A percentile compares a stretch with the other conserved stretches of the same genome.
Evolutionary conservation across 169 alveolate genomes (phyloP).

Genomic region (Theileria equi): DNA sequence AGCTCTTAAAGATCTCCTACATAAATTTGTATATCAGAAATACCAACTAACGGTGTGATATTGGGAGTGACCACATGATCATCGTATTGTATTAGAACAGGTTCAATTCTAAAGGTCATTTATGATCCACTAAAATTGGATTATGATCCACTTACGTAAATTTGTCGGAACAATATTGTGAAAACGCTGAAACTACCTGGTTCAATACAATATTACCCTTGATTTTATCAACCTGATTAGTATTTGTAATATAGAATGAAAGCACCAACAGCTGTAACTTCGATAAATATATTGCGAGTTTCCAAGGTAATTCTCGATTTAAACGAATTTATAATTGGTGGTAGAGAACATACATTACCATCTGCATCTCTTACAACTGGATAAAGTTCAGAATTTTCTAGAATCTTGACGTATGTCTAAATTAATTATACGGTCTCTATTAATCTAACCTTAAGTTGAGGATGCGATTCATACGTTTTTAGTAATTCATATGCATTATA

Average conservation of each 20-base stretch:
- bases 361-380: conserved; percentile 92
- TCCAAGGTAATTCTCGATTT: conserved; percentile 91
- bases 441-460: conserved; percentile 72
- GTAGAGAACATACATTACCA: conserved; percentile 91
- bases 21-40: neutral
- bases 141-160: conserved; percentile 6
- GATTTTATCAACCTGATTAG: conserved; percentile 20
- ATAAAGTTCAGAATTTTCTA: conserved; percentile 79
- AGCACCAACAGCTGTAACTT: conserved; percentile 81
- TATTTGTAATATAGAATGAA: neutral
- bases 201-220: conserved; percentile 66
- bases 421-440: conserved; percentile 18
- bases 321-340: conserved; percentile 97
- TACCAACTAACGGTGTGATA: conserved; percentile 2
- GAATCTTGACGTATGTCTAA: conserved; percentile 82
- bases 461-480: conserved; percentile 78
- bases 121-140: neutral
- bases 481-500: conserved; percentile 75
- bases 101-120: conserved; percentile 11
- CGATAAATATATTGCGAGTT: conserved; percentile 93
- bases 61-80: conserved; percentile 10
- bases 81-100: conserved; percentile 29
- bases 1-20: conserved; percentile 12
- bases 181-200: conserved; percentile 77
- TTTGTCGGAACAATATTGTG: conserved; percentile 63